phyloP scores from a whole-genome alignment of 2,329 filamentous ascomycete species.

The Madurella fahalii region DNA sequence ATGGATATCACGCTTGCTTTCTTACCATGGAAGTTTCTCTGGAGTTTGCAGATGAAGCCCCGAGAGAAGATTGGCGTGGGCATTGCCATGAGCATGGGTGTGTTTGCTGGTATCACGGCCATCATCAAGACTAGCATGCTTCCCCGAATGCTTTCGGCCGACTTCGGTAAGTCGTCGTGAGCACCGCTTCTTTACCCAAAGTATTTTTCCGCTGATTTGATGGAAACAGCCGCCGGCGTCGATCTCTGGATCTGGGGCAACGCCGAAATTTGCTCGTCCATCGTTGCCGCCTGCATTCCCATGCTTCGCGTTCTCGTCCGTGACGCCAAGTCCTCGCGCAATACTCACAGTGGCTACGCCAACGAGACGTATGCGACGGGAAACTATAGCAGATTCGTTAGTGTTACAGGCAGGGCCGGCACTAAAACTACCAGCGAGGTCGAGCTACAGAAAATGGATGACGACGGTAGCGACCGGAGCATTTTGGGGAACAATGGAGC shows the following conservation, averaged over 20 bases:
- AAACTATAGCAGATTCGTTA: slow-evolving; percentile 13
- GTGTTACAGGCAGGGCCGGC: slow-evolving; percentile 4
- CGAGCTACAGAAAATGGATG: slow-evolving; percentile 10
- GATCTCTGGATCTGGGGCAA: slow-evolving; percentile 11
- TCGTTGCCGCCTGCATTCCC: slow-evolving; percentile 14
- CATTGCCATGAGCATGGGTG: slow-evolving; percentile 32
- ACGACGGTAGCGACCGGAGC: slow-evolving; percentile 12
- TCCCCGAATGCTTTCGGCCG: slow-evolving; percentile 8
- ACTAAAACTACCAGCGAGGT: neutral
- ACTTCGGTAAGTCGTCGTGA: slow-evolving; percentile 13
- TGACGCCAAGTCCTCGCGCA: slow-evolving; percentile 9
- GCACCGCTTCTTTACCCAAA: neutral
- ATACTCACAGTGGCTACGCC: slow-evolving; percentile 7
- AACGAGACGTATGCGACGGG: slow-evolving; percentile 1
- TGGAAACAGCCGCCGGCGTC: slow-evolving; percentile 5
- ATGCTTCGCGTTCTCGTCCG: slow-evolving; percentile 15
- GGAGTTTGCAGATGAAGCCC: slow-evolving; percentile 30
- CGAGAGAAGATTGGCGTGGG: slow-evolving; percentile 31
- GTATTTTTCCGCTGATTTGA: neutral
- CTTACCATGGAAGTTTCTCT: slow-evolving; percentile 30
- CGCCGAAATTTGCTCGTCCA: slow-evolving; percentile 8
- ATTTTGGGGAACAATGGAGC: slow-evolving; percentile 4
- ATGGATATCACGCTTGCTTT: slow-evolving; percentile 30
- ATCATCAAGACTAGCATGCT: slow-evolving; percentile 17
- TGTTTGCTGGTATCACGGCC: slow-evolving; percentile 20